These are phyloP conservation scores for Tirmania nivea DNA, from an alignment of 495 filamentous ascomycete genomes.

Conservation along the genomic window DNA sequence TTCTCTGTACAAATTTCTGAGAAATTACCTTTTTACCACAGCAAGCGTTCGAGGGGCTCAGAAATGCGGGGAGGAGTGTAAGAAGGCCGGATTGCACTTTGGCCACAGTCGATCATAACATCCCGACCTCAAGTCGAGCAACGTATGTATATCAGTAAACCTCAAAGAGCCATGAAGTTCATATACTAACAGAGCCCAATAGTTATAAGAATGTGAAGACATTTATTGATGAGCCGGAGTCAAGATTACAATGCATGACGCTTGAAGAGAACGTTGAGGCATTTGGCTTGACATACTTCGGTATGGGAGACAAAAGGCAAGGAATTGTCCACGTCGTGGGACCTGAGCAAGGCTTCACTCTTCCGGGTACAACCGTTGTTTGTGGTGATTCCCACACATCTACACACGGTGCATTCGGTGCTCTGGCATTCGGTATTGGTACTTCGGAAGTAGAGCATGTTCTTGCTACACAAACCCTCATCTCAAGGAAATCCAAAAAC, in stretches of 20 bases:
- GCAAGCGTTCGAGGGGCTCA: slow-evolving; percentile 94
- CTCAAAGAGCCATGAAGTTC: too few species aligned
- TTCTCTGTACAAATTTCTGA: background rate
- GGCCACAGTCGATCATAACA: slow-evolving; percentile 71
- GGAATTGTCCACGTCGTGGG: slow-evolving; percentile 98
- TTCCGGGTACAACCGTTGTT: slow-evolving; percentile 90
- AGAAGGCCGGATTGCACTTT: slow-evolving; percentile 90
- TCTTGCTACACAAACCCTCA: slow-evolving; percentile 81
- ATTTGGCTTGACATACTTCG: slow-evolving; percentile 93
- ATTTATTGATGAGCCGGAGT: slow-evolving; percentile 89
- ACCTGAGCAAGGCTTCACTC: slow-evolving; percentile 97
- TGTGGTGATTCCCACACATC: slow-evolving; percentile 97
- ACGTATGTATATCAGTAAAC: background rate
- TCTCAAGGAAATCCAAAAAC: slow-evolving; percentile 90
- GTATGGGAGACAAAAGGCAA: slow-evolving; percentile 85
- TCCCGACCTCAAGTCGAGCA: slow-evolving; percentile 18
- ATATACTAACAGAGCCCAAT: background rate
- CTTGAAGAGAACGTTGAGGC: slow-evolving; percentile 94
- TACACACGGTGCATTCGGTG: slow-evolving; percentile 89
- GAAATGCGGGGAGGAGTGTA: slow-evolving; percentile 66
- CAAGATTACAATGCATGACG: slow-evolving; percentile 77
- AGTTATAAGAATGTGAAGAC: slow-evolving; percentile 23
- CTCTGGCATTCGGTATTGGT: slow-evolving; percentile 91
- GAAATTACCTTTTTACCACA: slow-evolving; percentile 16
- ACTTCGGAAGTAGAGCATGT: slow-evolving; percentile 98